phyloP scores from a whole-genome alignment of 2,329 filamentous ascomycete genomes.

The Colletotrichum orbiculare region DNA sequence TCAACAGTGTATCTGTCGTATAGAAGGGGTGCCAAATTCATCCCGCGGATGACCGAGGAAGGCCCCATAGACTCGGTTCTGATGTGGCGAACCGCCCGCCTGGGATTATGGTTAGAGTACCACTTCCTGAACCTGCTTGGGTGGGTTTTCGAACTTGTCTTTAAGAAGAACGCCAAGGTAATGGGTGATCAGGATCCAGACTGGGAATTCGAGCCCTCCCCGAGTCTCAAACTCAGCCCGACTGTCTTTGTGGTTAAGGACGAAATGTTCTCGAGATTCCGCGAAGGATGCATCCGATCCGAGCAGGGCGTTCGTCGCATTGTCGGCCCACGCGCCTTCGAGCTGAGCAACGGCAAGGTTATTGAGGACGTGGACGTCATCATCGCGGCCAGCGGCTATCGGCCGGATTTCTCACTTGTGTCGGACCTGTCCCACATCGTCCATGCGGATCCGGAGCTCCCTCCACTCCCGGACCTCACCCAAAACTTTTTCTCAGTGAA shows the following conservation, averaged over 20 bases:
- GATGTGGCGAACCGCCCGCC: slow-evolving; percentile 38
- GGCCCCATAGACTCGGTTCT: slow-evolving; percentile 38
- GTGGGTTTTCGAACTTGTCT: not conserved
- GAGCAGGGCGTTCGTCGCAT: slow-evolving; percentile 34
- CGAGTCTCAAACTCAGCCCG: not conserved
- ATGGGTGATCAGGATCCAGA: slow-evolving; percentile 3
- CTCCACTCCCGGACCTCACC: slow-evolving; percentile 50
- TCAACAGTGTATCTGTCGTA: slow-evolving; percentile 41
- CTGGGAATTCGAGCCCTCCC: slow-evolving; percentile 17
- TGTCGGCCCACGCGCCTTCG: slow-evolving; percentile 39
- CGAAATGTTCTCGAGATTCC: slow-evolving; percentile 10
- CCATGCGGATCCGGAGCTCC: slow-evolving; percentile 41
- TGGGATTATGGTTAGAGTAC: slow-evolving; percentile 37
- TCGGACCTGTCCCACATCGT: slow-evolving; percentile 41
- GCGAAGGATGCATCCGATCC: slow-evolving; percentile 11
- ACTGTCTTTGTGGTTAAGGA: slow-evolving; percentile 13
- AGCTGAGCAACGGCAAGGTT: slow-evolving; percentile 44
- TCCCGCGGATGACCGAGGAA: slow-evolving; percentile 39
- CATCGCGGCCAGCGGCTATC: slow-evolving; percentile 50
- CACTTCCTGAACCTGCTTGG: slow-evolving; percentile 32
- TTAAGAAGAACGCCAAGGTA: not conserved
- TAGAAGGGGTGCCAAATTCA: slow-evolving; percentile 39
- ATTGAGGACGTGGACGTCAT: slow-evolving; percentile 45
- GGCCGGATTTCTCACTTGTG: slow-evolving; percentile 44
- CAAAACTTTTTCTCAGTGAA: slow-evolving; percentile 57